Evolutionary conservation across 306 rosid genomes (phyloP), one percentile per base, ranked within the genome.

Genomic region (Prunus padus): DNA sequence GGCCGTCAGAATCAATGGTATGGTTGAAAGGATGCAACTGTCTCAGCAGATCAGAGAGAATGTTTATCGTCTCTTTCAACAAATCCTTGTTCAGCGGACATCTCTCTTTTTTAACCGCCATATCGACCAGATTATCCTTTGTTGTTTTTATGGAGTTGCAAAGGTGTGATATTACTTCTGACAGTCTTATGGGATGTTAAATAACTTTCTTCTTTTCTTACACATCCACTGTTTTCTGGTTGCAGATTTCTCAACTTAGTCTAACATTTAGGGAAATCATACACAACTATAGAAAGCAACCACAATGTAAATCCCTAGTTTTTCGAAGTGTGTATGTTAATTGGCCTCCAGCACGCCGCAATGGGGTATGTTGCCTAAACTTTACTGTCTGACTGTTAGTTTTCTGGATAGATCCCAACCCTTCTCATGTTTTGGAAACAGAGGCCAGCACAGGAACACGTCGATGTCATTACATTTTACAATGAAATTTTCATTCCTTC

Each of bases 1-100:
- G 44, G 99, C 99, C 44, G 99, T 96, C 80, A 89, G 99, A 92
- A 87, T 96, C 75, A 92, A 81, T 71, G 97, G 98, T 76, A 96
- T 96, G 96, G 96, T 96, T 71, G 99, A 96, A 89, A 96, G 97
- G 84, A 82, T 96, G 74, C 98, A 89, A 77, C 82, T 89, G 59
- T 90, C 98, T 68, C 98, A 87, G 79, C 91, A 92, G 87, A 89
- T 92, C 65, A 84, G 98, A 80, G 99, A 96, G 86, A 88, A 83
- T 72, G 96, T 96, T 37, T 96, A 92, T 88, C 75, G 91, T 75
- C 96, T 96, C 85, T 96, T 90, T 83, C 98, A 96, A 82, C 90
- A 89, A 80, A 89, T 96, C 56, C 88, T 96, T 42, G 82, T 85
- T 77, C 98, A 90, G 79, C 40, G 88, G 84, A 89, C 99, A 11